Percentiles rank a stretch among this genome's conserved stretches.
These are phyloP conservation scores for Globisporangium spinosum DNA, from an alignment of 352 stramenopile genomes.

Conservation along the genomic window DNA sequence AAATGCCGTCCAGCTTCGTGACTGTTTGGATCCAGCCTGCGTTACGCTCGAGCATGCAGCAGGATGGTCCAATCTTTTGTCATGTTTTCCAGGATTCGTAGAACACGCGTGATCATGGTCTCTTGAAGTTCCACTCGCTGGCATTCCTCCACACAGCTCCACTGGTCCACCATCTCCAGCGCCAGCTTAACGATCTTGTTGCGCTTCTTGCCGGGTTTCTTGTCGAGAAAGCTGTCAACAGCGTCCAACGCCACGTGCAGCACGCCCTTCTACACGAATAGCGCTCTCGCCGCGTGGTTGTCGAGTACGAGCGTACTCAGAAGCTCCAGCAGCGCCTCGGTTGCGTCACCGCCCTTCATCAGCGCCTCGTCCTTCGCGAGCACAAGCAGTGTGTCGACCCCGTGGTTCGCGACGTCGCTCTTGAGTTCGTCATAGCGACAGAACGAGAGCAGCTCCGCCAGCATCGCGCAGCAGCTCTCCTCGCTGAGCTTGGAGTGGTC, in stretches of 20 bases:
- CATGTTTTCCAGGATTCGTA: constrained; percentile 31
- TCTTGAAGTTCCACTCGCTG: constrained; percentile 19
- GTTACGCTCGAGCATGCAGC: constrained; percentile 32
- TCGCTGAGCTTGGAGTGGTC: constrained; percentile 22
- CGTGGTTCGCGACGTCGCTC: constrained; percentile 25
- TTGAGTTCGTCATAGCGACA: constrained; percentile 37
- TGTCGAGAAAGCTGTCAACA: constrained; percentile 14
- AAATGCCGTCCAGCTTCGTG: constrained; percentile 28
- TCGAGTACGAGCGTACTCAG: constrained; percentile 32
- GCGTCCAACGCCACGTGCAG: constrained; percentile 28
- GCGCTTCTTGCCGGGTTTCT: constrained; percentile 30
- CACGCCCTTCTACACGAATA: constrained; percentile 23
- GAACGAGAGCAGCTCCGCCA: constrained; percentile 37
- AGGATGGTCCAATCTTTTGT: constrained; percentile 35
- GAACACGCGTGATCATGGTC: constrained; percentile 15
- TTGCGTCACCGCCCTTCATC: constrained; percentile 20
- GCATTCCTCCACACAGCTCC: constrained; percentile 13
- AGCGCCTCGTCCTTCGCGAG: constrained; percentile 19
- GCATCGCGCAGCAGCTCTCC: constrained; percentile 18
- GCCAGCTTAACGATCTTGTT: constrained; percentile 37
- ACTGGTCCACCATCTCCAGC: constrained; percentile 39
- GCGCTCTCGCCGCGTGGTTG: constrained; percentile 16
- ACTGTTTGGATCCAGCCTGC: constrained; percentile 28
- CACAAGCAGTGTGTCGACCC: constrained; percentile 32
- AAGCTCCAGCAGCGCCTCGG: constrained; percentile 46